These are phyloP conservation scores for Acmispon strigosus DNA, from an alignment of 306 rosid genomes.

Conservation along the genomic window DNA sequence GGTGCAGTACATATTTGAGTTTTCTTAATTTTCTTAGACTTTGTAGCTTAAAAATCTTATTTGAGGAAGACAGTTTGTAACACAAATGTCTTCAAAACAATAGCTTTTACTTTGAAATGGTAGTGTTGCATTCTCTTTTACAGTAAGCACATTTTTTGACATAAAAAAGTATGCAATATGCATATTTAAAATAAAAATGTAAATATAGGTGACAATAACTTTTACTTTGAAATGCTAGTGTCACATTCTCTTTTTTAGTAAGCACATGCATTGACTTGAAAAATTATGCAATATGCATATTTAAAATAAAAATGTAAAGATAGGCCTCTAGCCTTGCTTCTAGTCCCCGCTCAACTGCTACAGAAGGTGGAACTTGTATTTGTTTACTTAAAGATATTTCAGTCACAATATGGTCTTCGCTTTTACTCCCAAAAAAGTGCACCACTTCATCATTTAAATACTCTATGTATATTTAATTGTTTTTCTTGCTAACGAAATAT, in stretches of 20 bases:
- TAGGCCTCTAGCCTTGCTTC: background rate
- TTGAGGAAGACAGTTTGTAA: background rate
- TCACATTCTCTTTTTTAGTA: background rate
- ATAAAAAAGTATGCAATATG: background rate
- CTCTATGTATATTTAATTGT: background rate
- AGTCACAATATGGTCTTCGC: background rate
- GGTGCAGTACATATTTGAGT: background rate
- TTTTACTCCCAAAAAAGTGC: background rate
- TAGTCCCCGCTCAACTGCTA: background rate
- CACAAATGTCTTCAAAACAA: background rate
- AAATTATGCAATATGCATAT: background rate
- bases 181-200: background rate
- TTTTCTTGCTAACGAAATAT: background rate
- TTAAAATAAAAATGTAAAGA: background rate
- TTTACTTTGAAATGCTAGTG: background rate
- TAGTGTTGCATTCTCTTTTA: background rate
- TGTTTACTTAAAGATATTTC: background rate
- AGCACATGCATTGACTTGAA: background rate
- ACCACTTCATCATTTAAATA: background rate
- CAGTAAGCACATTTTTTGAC: background rate
- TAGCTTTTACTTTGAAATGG: slow-evolving; percentile 1
- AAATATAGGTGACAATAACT: background rate
- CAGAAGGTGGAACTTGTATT: background rate
- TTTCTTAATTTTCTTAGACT: background rate
- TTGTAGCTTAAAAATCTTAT: background rate